Conservation (phyloP, 768 basidiomycete genomes). For the Naematelia encephala region DNA sequence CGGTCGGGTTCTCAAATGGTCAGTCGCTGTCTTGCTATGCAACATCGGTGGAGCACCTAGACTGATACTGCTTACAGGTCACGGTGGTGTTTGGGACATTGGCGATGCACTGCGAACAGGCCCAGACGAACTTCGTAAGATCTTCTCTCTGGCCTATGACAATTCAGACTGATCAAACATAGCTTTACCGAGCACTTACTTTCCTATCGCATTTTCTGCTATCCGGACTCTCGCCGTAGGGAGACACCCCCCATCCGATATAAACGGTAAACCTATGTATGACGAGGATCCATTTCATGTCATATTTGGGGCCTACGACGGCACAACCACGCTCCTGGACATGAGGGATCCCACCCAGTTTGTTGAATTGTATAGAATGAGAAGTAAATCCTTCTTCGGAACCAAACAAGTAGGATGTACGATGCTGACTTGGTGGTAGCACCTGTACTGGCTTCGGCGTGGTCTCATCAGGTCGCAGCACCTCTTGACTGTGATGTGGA, state of each 20-base stretch:
- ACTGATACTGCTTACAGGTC: constrained; percentile 26
- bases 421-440: constrained; percentile 16
- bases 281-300: constrained; percentile 25
- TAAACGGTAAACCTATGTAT: constrained; percentile 15
- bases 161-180: background rate
- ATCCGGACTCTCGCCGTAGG: constrained; percentile 24
- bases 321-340: constrained; percentile 25
- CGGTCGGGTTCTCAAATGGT: constrained; percentile 84
- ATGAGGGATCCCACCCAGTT: constrained; percentile 24
- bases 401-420: background rate
- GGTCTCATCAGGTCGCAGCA: constrained; percentile 23
- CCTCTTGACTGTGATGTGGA: constrained; percentile 29
- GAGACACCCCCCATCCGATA: constrained; percentile 18
- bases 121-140: constrained; percentile 9
- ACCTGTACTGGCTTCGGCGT: constrained; percentile 26
- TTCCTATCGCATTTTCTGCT: constrained; percentile 13
- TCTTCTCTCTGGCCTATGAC: too few relatives aligned
- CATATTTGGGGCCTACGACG: constrained; percentile 29
- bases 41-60: background rate
- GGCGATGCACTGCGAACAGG: constrained; percentile 29
- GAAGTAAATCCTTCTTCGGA: constrained; percentile 25
- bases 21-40: constrained; percentile 6
- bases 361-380: constrained; percentile 20
- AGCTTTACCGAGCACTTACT: constrained; percentile 34
- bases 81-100: constrained; percentile 46